phyloP scores from a whole-genome alignment of 495 filamentous ascomycete species.

The Podospora pseudopauciseta region DNA sequence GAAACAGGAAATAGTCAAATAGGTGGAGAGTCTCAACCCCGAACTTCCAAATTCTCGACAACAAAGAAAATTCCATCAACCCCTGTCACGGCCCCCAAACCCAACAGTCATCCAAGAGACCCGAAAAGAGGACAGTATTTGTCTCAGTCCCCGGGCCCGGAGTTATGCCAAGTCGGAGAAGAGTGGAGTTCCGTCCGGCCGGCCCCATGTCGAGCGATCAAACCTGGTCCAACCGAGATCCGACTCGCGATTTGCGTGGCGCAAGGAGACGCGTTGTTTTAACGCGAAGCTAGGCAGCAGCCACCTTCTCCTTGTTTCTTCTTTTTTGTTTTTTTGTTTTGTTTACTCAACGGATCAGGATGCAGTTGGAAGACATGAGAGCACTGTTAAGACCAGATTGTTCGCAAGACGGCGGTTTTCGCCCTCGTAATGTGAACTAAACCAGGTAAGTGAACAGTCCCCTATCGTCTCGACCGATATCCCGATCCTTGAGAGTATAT shows the following conservation, averaged over 20 bases:
- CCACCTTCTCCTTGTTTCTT: background rate
- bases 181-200: background rate
- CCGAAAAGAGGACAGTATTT: slow-evolving; percentile 7
- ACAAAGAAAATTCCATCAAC: background rate
- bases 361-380: background rate
- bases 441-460: slow-evolving; percentile 1
- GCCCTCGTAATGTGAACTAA: background rate
- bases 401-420: slow-evolving; percentile 3
- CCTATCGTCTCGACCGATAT: background rate
- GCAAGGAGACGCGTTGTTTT: background rate
- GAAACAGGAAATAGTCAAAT: background rate
- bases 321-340: background rate
- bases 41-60: background rate
- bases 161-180: slow-evolving; percentile 7
- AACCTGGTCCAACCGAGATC: background rate
- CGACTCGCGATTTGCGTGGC: background rate
- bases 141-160: slow-evolving; percentile 1
- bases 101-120: background rate
- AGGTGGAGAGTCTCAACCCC: background rate
- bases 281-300: slow-evolving; percentile 2
- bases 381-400: background rate
- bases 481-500: background rate
- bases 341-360: background rate
- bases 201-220: background rate
- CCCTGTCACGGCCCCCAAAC: background rate